Percentiles rank a stretch among this genome's conserved stretches.
These are phyloP conservation scores for Tulasnella sp. DNA, from an alignment of 768 basidiomycete genomes.

Conservation along the genomic window DNA sequence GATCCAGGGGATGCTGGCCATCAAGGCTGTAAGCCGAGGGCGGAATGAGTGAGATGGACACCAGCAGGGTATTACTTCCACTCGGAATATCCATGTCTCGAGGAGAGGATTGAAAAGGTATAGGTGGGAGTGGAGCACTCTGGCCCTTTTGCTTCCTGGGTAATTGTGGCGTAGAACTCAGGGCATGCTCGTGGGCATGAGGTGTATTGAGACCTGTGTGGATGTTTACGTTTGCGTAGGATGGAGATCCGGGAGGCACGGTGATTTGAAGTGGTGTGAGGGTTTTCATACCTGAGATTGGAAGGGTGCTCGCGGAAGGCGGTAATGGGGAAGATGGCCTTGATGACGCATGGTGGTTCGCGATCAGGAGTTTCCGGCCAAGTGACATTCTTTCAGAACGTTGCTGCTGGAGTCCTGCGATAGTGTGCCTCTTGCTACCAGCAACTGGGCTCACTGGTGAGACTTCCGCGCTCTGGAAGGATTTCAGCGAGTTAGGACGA, in stretches of 20 bases:
- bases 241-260: background rate
- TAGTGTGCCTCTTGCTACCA: conserved; percentile 48
- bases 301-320: background rate
- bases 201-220: no score
- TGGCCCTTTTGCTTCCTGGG: conserved; percentile 43
- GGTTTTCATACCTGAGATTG: background rate
- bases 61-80: conserved; percentile 33
- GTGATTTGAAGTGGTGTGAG: background rate
- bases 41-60: conserved; percentile 49
- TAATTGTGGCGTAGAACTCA: conserved; percentile 46
- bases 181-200: conserved; percentile 24
- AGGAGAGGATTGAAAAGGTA: background rate
- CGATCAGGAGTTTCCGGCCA: background rate
- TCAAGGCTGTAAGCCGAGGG: background rate
- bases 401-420: conserved; percentile 26
- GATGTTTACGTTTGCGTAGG: background rate
- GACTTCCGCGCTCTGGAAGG: background rate
- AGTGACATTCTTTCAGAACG: conserved; percentile 13
- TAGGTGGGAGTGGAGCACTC: background rate
- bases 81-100: background rate
- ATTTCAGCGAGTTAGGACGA: no score
- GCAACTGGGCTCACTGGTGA: conserved; percentile 30
- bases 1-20: conserved; percentile 1
- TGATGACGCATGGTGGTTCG: background rate
- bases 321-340: background rate